A percentile compares a stretch with the other conserved stretches of the same genome.
phyloP scores from a whole-genome alignment of 148 eudicot species.

The Hydrangea macrophylla region DNA sequence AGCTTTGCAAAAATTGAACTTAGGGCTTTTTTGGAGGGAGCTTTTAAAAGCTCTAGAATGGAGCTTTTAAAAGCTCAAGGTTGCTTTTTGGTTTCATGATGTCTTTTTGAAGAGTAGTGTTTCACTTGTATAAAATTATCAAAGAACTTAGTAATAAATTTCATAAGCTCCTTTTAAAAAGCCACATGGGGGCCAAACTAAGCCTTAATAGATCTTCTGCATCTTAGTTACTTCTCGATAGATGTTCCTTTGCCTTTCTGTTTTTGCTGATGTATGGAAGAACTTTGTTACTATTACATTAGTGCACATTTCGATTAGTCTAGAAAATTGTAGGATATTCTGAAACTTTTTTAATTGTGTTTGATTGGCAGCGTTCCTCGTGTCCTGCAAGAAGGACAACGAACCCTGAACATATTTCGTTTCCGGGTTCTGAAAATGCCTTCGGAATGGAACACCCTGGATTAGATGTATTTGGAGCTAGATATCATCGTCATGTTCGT shows the following conservation, averaged over 20 bases:
- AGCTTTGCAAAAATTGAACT: too few species aligned
- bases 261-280: neutral
- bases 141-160: too few species aligned
- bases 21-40: too few species aligned
- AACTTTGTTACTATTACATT: neutral
- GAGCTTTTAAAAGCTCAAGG: too few species aligned
- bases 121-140: neutral
- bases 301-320: neutral
- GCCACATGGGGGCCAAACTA: too few species aligned
- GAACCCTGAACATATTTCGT: constrained; percentile 53
- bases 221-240: neutral
- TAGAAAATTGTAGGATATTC: neutral
- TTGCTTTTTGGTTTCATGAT: too few species aligned
- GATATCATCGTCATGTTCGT: constrained; percentile 69
- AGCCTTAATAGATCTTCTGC: neutral
- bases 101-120: too few species aligned
- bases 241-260: neutral
- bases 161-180: too few species aligned
- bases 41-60: too few species aligned
- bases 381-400: constrained; percentile 61
- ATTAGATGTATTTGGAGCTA: constrained; percentile 58
- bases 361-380: constrained; percentile 53
- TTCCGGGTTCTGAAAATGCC: constrained; percentile 46
- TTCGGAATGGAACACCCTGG: constrained; percentile 45
- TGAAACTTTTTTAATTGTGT: constrained; percentile 4